phyloP scores from a whole-genome alignment of 345 rosid genomes.

The Lepidium africanum region DNA sequence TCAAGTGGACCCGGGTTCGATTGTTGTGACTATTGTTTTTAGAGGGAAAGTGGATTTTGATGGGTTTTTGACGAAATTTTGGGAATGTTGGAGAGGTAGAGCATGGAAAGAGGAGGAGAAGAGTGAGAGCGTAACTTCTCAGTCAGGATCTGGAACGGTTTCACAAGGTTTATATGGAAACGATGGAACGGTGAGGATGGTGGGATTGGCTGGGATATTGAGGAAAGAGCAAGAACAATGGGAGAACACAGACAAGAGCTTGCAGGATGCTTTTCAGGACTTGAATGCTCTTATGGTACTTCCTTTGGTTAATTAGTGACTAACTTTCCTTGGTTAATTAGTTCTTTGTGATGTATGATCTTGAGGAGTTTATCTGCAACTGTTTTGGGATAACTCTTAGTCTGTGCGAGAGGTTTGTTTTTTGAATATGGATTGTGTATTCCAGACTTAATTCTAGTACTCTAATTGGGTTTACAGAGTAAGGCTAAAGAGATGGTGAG shows the following conservation, averaged over 20 bases:
- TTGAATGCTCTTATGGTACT: constrained; percentile 90
- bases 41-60: constrained; percentile 87
- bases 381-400: neutral
- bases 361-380: neutral
- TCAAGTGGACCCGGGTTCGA: constrained; percentile 52
- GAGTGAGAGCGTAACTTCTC: constrained; percentile 15
- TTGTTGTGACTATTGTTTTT: constrained; percentile 54
- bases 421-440: neutral
- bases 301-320: neutral
- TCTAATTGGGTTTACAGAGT: constrained; percentile 40
- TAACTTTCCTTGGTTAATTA: too few species aligned
- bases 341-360: neutral
- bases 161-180: constrained; percentile 58
- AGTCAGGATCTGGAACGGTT: constrained; percentile 23
- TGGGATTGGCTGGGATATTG: constrained; percentile 87
- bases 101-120: constrained; percentile 57
- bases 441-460: neutral
- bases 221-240: constrained; percentile 93
- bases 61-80: constrained; percentile 58
- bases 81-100: constrained; percentile 77
- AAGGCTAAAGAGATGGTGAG: constrained; percentile 94
- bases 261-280: constrained; percentile 94
- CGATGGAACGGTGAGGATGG: constrained; percentile 83
- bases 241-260: constrained; percentile 92
- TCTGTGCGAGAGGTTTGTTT: neutral